A percentile compares a stretch with the other conserved stretches of the same genome.
These are phyloP conservation scores for Mycena vulgaris DNA, from an alignment of 768 basidiomycete genomes.

Conservation along the genomic window DNA sequence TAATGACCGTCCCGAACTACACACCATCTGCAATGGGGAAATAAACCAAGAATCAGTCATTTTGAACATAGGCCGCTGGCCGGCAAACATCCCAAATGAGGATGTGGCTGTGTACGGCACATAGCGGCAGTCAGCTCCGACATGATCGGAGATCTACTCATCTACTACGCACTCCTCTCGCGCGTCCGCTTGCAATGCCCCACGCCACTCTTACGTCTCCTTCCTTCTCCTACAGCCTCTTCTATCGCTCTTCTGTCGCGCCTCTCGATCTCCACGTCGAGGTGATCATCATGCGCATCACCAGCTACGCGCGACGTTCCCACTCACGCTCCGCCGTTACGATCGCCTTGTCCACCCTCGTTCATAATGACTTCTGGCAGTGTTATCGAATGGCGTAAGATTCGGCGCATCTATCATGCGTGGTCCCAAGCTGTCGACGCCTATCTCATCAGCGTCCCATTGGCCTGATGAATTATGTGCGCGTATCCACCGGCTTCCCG, in stretches of 20 bases:
- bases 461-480: slow-evolving; percentile 9
- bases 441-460: slow-evolving; percentile 2
- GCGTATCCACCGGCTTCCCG: slow-evolving; percentile 12
- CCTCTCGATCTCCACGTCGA: slow-evolving; percentile 4
- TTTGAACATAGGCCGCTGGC: too few relatives aligned
- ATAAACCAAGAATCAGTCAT: too few relatives aligned
- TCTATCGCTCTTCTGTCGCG: neutral
- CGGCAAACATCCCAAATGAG: too few relatives aligned
- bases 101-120: too few relatives aligned
- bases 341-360: slow-evolving; percentile 6
- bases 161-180: too few relatives aligned
- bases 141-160: too few relatives aligned
- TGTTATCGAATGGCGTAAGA: neutral
- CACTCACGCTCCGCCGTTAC: slow-evolving; percentile 1
- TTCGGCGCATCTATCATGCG: slow-evolving; percentile 8
- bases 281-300: neutral
- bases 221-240: slow-evolving; percentile 14
- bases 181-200: neutral
- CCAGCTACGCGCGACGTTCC: slow-evolving; percentile 16
- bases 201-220: neutral
- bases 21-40: too few relatives aligned
- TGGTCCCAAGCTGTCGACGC: neutral
- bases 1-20: too few relatives aligned
- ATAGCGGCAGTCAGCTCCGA: too few relatives aligned
- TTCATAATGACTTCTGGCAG: slow-evolving; percentile 3